These are phyloP conservation scores for Nicotiana rustica DNA, from an alignment of 305 asterid species.

Conservation along the genomic window DNA sequence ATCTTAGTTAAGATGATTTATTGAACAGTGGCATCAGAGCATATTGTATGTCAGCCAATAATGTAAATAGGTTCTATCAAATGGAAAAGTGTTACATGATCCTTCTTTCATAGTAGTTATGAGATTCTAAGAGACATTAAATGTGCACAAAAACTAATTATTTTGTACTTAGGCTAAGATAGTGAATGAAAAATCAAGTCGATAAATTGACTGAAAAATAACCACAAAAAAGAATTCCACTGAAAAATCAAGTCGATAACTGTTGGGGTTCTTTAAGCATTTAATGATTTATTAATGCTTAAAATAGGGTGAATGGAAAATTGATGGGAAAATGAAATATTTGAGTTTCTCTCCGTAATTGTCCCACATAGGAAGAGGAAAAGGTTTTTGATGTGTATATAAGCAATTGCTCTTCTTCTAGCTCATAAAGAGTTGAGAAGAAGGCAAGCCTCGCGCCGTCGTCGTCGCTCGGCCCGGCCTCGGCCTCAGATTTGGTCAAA, in stretches of 20 bases:
- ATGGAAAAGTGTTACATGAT: not conserved
- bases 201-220: not conserved
- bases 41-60: conserved; percentile 18
- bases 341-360: too few species aligned
- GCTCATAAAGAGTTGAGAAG: too few species aligned
- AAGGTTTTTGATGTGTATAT: too few species aligned
- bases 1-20: conserved; percentile 24
- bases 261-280: too few species aligned
- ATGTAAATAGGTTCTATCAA: conserved; percentile 34
- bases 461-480: too few species aligned
- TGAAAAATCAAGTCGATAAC: not conserved
- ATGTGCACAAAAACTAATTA: not conserved
- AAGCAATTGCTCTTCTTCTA: too few species aligned
- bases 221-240: not conserved
- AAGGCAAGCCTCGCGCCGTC: too few species aligned
- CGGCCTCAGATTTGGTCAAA: too few species aligned
- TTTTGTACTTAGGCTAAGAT: not conserved
- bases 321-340: too few species aligned
- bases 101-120: not conserved
- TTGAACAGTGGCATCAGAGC: not conserved
- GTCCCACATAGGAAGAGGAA: too few species aligned
- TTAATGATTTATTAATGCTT: too few species aligned
- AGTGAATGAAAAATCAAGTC: not conserved
- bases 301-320: too few species aligned
- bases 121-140: not conserved